Evolutionary conservation across 176 grass and related monocot species (phyloP).

Genomic region (Tillandsia leiboldiana): DNA sequence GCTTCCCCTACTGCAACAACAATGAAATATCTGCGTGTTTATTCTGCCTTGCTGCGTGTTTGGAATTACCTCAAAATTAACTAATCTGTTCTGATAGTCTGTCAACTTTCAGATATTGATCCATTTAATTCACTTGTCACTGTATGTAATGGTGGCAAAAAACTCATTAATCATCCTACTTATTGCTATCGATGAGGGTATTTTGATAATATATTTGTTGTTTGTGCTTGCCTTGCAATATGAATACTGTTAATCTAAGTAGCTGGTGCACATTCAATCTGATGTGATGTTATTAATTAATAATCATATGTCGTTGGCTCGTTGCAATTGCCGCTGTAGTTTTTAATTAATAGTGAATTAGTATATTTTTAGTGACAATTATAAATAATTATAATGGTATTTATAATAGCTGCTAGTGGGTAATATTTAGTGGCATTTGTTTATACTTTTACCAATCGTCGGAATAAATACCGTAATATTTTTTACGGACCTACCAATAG

Average conservation of each 20-base stretch:
- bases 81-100: neutral
- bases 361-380: too few species aligned
- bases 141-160: neutral
- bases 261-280: too few species aligned
- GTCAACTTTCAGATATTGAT: neutral
- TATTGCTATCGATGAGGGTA: neutral
- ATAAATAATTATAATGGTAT: too few species aligned
- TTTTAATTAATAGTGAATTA: too few species aligned
- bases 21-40: constrained; percentile 81
- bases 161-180: neutral
- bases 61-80: neutral
- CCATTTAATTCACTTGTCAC: neutral
- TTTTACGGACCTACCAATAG: too few species aligned
- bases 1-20: constrained; percentile 69
- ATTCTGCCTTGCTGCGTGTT: constrained; percentile 62
- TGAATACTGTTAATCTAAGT: neutral
- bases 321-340: too few species aligned
- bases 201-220: neutral
- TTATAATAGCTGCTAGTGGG: too few species aligned
- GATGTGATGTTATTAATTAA: too few species aligned
- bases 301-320: too few species aligned
- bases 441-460: too few species aligned
- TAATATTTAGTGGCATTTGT: too few species aligned
- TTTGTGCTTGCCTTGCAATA: neutral
- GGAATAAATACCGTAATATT: too few species aligned